Evolutionary conservation across 2,329 filamentous ascomycete genomes (phyloP).

Genomic region (Stemphylium beticola): DNA sequence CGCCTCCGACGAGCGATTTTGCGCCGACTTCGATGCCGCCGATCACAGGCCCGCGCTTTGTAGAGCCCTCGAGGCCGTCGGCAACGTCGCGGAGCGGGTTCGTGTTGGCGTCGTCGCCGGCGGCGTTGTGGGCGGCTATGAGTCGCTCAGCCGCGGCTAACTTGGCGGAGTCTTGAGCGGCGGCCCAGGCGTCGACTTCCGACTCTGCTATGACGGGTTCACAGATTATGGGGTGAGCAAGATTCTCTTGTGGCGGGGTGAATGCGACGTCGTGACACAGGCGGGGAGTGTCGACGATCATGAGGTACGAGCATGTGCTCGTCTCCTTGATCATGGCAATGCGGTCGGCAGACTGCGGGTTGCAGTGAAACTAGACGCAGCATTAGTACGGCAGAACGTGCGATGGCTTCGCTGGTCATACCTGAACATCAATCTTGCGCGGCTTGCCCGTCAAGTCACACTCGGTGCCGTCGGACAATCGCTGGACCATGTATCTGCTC

Average conservation of each 20-base stretch:
- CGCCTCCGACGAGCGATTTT: conserved; percentile 60
- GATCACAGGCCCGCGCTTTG: conserved; percentile 54
- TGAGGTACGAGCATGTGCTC: conserved; percentile 87
- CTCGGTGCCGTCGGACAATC: conserved; percentile 76
- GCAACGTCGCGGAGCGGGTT: conserved; percentile 45
- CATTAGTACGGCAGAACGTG: conserved; percentile 7
- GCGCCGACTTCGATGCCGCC: conserved; percentile 67
- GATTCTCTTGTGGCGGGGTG: conserved; percentile 76
- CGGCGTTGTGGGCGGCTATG: conserved; percentile 24
- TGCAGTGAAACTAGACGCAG: conserved; percentile 68
- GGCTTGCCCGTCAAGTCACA: conserved; percentile 86
- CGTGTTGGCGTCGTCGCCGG: conserved; percentile 25
- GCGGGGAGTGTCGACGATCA: conserved; percentile 88
- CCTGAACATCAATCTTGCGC: conserved; percentile 82
- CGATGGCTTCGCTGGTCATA: conserved; percentile 27
- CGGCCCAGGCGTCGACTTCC: conserved; percentile 56
- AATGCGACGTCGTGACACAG: conserved; percentile 89
- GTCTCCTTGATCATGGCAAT: conserved; percentile 95
- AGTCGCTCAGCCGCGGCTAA: conserved; percentile 32
- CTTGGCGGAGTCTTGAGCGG: conserved; percentile 42
- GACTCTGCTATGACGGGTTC: conserved; percentile 70
- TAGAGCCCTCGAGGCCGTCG: conserved; percentile 36
- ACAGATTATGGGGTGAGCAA: conserved; percentile 78
- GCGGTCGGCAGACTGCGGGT: conserved; percentile 74
- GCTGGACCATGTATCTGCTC: conserved; percentile 84